Percentiles rank a stretch among this genome's conserved stretches.
Evolutionary conservation across 1,139 yeast genomes (phyloP).

Genomic region (Blastobotrys capitulatus): DNA sequence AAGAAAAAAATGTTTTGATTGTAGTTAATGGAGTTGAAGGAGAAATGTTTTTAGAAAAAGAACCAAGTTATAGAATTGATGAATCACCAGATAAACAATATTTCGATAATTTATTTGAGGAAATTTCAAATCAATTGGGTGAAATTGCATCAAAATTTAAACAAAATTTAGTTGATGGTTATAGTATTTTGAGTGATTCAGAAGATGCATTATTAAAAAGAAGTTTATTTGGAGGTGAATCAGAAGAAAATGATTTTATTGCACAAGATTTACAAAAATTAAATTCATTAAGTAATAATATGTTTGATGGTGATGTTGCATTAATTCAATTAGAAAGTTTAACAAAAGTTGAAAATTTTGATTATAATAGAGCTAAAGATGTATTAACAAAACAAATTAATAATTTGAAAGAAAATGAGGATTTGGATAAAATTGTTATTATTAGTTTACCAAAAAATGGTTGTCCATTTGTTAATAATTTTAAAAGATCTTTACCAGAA

Average conservation of each 20-base stretch:
- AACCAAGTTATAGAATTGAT: conserved; percentile 23
- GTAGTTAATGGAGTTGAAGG: conserved; percentile 22
- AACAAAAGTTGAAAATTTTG: not conserved
- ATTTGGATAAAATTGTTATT: conserved; percentile 18
- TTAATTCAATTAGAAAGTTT: conserved; percentile 1
- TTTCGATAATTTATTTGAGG: conserved; percentile 17
- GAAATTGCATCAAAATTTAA: conserved; percentile 18
- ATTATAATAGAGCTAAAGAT: not conserved
- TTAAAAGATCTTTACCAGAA: not conserved
- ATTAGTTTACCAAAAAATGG: conserved; percentile 21
- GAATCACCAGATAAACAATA: conserved; percentile 17
- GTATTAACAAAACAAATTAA: too few relatives aligned
- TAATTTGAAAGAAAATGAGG: not conserved
- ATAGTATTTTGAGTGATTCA: conserved; percentile 13
- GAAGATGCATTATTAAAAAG: not conserved
- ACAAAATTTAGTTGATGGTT: conserved; percentile 18
- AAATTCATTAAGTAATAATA: not conserved
- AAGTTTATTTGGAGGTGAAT: not conserved
- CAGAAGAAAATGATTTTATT: not conserved
- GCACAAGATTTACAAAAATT: not conserved
- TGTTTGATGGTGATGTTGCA: conserved; percentile 1
- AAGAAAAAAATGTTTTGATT: conserved; percentile 16
- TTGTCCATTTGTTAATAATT: conserved; percentile 14
- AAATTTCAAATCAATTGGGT: conserved; percentile 17
- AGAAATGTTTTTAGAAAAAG: conserved; percentile 9